Base-by-base conservation (phyloP, 768 basidiomycete species). In the Candolleomyces efflorescens region DNA sequence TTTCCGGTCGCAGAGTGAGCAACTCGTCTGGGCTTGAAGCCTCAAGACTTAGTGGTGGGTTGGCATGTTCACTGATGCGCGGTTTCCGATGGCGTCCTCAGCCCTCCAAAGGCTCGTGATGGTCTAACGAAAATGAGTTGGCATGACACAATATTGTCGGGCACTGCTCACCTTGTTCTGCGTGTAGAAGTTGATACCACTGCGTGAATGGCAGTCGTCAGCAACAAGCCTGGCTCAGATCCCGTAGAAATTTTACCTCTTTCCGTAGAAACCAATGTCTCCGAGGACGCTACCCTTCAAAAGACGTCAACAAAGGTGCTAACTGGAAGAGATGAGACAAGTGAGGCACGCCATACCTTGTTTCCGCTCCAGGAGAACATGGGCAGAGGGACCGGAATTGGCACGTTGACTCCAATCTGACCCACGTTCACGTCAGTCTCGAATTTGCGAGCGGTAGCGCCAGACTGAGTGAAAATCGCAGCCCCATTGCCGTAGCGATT, bases 321-420 rank as follows among this genome's bases (percentile, higher is more conserved):
- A 11, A 32, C 32, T 32, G 32, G 32, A 51, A 44, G 53, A 52
- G 15, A 22, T 15, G 18, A 32, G 5, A n/a, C 44, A n/a, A 13
- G 38, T 26, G 2, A 54, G 10, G 48, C 59, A 57, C 32, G 61
- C 55, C 50, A 5, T 32, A 79, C 82, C 79, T 94, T 96, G 76
- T 94, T 96, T 24, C 97, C 96, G 64, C 90, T 93, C 93, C 93
- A 96, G 26, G 92, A 84, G 76, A 97, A 98, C 91, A 97, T 95
- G 15, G 90, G 89, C 56, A 82, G 65, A 46, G 96, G 96, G 5
- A 99, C 96, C 13, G 94, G 91, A 52, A 93, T 93, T 3, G 92
- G 90, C 9, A 94, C 87, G 68, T 95, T 98, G 70, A 98, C 85
- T 45, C 96, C 96, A 66, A 99, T 84, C 72, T 92, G 94, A 22